Conservation (phyloP, 2,329 filamentous ascomycete species). For the Diaporthe eres region DNA sequence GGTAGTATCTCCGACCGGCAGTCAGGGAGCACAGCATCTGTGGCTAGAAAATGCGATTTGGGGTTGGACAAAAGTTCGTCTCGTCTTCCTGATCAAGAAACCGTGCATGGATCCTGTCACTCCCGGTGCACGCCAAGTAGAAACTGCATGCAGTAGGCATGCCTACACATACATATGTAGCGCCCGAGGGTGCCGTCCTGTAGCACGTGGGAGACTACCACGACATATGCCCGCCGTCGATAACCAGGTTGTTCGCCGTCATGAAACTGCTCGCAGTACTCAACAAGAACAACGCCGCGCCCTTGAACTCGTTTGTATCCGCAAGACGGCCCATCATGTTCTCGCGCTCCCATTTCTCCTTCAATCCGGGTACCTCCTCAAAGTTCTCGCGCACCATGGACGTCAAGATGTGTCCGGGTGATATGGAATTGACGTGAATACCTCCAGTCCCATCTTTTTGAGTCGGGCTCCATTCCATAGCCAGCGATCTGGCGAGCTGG, state of each 20-base stretch:
- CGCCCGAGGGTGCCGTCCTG: neutral
- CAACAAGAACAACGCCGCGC: conserved; percentile 72
- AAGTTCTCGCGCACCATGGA: conserved; percentile 82
- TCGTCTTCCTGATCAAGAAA: neutral
- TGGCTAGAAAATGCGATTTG: neutral
- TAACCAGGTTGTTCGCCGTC: conserved; percentile 69
- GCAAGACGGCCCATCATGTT: conserved; percentile 80
- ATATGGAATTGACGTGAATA: conserved; percentile 79
- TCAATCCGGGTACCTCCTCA: conserved; percentile 73
- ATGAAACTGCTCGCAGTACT: conserved; percentile 75
- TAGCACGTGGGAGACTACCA: conserved; percentile 56
- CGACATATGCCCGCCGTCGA: conserved; percentile 70
- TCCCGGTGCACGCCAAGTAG: conserved; percentile 1
- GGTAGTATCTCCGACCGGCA: conserved; percentile 17
- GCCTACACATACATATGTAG: too few relatives aligned
- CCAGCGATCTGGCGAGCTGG: conserved; percentile 73
- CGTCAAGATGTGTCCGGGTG: conserved; percentile 77
- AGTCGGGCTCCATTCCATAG: conserved; percentile 72
- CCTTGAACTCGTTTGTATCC: conserved; percentile 71
- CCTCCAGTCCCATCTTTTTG: conserved; percentile 59
- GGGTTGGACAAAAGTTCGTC: neutral
- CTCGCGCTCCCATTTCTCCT: conserved; percentile 75
- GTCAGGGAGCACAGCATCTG: conserved; percentile 13
- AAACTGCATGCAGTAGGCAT: neutral
- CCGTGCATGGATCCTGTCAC: neutral